phyloP scores from a whole-genome alignment of 2,329 filamentous ascomycete genomes.

The Zymoseptoria ardabiliae region DNA sequence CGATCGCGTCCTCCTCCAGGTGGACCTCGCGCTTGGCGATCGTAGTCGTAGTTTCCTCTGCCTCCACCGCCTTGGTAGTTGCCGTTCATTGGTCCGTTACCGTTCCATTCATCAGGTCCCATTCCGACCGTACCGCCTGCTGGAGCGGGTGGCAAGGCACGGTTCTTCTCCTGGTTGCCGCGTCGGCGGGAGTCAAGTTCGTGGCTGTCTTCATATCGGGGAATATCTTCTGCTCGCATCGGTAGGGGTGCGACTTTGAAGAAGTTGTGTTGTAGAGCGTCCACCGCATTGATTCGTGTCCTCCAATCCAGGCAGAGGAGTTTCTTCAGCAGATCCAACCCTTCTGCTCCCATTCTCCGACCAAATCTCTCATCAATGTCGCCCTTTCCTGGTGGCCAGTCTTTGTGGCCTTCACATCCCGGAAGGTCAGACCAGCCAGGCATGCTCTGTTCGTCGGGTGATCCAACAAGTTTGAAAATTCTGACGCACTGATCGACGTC shows the following conservation, averaged over 20 bases:
- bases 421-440: constrained; percentile 80
- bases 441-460: constrained; percentile 85
- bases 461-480: constrained; percentile 88
- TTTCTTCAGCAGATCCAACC: constrained; percentile 72
- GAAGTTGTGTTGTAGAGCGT: constrained; percentile 87
- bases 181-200: constrained; percentile 83
- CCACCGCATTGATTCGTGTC: constrained; percentile 81
- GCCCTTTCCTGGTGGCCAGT: constrained; percentile 53
- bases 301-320: constrained; percentile 85
- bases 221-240: constrained; percentile 77
- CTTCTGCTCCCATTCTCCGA: constrained; percentile 46
- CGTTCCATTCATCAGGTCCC: constrained; percentile 55
- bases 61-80: constrained; percentile 20
- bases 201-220: constrained; percentile 86
- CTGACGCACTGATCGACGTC: constrained; percentile 85
- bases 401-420: constrained; percentile 66
- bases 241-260: constrained; percentile 75
- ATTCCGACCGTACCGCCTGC: constrained; percentile 85
- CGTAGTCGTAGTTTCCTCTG: neutral
- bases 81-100: constrained; percentile 29
- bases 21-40: constrained; percentile 4
- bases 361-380: constrained; percentile 68
- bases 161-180: constrained; percentile 71
- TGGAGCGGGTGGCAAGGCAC: constrained; percentile 78
- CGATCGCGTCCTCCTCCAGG: constrained; percentile 26